Conservation (phyloP, 2,329 filamentous ascomycete species). For the Scytalidium sp. region DNA sequence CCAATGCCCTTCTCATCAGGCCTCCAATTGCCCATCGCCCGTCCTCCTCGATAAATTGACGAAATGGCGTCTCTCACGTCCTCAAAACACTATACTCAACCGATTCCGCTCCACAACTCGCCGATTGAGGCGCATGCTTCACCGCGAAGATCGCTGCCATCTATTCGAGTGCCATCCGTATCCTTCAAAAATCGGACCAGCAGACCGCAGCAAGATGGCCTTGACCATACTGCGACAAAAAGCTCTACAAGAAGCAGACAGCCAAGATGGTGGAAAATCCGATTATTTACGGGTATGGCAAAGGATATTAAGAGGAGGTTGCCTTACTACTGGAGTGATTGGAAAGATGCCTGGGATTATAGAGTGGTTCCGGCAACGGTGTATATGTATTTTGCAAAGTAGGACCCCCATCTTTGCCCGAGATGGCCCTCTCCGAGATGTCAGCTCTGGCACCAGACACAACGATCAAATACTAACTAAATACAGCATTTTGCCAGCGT, state of each 20-base stretch:
- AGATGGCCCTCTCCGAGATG: not conserved
- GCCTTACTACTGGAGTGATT: conserved; percentile 80
- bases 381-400: conserved; percentile 97
- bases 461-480: not conserved
- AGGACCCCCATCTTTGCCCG: conserved; percentile 28
- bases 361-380: conserved; percentile 81
- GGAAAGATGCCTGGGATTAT: conserved; percentile 87
- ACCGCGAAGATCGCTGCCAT: not conserved
- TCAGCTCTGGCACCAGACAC: conserved; percentile 4
- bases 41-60: not conserved
- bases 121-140: not conserved
- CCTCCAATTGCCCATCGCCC: not conserved
- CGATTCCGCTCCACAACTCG: not conserved
- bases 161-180: not conserved
- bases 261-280: conserved; percentile 68
- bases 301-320: conserved; percentile 72
- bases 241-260: conserved; percentile 14
- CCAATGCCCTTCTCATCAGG: not conserved
- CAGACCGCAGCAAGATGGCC: not conserved
- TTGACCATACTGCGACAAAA: conserved; percentile 7
- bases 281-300: conserved; percentile 74
- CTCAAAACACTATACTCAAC: not conserved
- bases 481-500: conserved; percentile 74
- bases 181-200: not conserved
- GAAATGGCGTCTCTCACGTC: not conserved